Base-by-base conservation (phyloP, 192 early-diverging fungal genomes). In the Linnemannia hyalina region DNA sequence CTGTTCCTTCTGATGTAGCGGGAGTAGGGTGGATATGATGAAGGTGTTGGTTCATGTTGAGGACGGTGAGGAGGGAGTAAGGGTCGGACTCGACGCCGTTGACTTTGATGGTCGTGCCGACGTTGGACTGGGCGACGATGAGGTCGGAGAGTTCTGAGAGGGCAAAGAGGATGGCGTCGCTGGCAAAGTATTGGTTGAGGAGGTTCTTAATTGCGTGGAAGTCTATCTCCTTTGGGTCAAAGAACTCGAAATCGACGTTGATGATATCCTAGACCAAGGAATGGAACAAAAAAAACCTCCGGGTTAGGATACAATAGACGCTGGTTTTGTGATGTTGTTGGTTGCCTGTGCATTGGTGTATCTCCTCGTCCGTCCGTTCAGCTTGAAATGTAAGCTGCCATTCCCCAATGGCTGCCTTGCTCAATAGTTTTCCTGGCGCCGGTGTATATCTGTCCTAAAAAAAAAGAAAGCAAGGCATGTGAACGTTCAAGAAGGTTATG, bases 201-300 rank as follows among this genome's bases (percentile, higher is more conserved):
- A 99, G 91, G 40, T 93, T 93, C 87, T 99, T 99, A 81, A 98
- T 89, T 7, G 96, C 94, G 81, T 98, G 97, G 78, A 95, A 99
- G 88, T 99, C 98, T 40, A 93, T 92, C 44, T 93, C 91, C 77
- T 95, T 91, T n/a, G 96, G 95, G 74, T 97, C 95, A 89, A 96
- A 97, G 86, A 98, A 99, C 81, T 98, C 98, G 89, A 98, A 98
- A 80, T 98, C 97, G 7, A 98, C 95, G 84, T 98, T 93, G 49
- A 99, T 92, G 35, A 92, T 89, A 68, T 92, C 90, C 91, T 46
- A 15, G 2, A 46, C 2, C 11, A 46, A 46, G 13, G 3, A 15
- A 46, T 46, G 10, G 13, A 15, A 15, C 9, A 46, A 46, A 44
- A 44, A 44, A 44, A 46, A 15, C n/a, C n/a, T n/a, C n/a, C n/a